Evolutionary conservation across 2,329 filamentous ascomycete species (phyloP), one percentile per base, ranked within the genome.

Genomic region (Pseudogymnoascus sp.): DNA sequence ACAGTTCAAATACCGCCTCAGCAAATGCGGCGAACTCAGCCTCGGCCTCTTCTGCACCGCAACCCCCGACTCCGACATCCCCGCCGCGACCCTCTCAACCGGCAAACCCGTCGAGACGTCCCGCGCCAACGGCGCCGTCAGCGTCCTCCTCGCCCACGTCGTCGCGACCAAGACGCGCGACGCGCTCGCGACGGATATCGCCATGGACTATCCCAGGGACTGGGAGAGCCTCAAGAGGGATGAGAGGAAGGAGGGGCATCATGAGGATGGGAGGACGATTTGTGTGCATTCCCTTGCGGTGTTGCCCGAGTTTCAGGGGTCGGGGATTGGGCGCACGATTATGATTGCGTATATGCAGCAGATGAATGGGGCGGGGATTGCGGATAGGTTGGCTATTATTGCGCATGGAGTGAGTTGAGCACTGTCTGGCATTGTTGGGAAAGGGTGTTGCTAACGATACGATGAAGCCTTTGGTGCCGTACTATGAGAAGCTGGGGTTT

Each of bases 241-340:
- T 62, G 73, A 76, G 57, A 78, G 81, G 37, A 72, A 74, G 1
- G 71, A 85, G 8, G 91, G 91, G 34, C 90, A 96, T 74, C 84
- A 89, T 69, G 85, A 91, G 64, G 78, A 79, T 14, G 91, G 91
- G 40, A 77, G 85, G 47, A 96, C 90, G 0, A 81, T 96, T 63
- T 90, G 86, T 63, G 77, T 96, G 60, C 93, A 97, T 75, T 93
- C 90, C 0, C 80, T 97, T 4, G 90, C 89, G 16, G 87, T 96
- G 5, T 80, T 89, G 63, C 91, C 90, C 0, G 83, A 86, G 65
- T 85, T 91, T 64, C 90, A 95, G 68, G 81, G 84, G 36, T 85
- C 86, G 64, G 89, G 90, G 1, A 79, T 96, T 2, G 93, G 90
- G 14, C 86, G 83, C 67, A 85, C 87, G 18, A 77, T 96, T 65